A percentile compares a stretch with the other conserved stretches of the same genome.
Conservation (phyloP, 306 rosid genomes). For the Corylus heterophylla region DNA sequence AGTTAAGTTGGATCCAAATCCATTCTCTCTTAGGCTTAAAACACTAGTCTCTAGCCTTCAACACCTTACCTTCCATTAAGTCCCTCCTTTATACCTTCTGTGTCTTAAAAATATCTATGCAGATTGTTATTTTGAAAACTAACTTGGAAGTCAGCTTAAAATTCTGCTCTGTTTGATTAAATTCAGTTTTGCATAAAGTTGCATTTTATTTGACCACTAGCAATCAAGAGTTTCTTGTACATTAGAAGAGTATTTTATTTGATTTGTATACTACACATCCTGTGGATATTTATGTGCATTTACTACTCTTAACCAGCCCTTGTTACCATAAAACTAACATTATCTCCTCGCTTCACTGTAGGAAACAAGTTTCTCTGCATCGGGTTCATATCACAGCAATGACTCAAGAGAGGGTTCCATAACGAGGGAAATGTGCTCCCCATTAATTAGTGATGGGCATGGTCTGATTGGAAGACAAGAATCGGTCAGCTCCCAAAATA, state of each 20-base stretch:
- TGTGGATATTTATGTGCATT: background rate
- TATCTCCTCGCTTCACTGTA: constrained; percentile 17
- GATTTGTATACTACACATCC: background rate
- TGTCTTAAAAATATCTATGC: background rate
- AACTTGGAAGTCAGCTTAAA: background rate
- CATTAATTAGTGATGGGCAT: constrained; percentile 23
- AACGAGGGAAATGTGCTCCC: constrained; percentile 29
- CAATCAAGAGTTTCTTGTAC: constrained; percentile 1
- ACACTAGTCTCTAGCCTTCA: background rate
- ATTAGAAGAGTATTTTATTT: background rate
- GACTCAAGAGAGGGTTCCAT: constrained; percentile 38
- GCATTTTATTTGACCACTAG: background rate
- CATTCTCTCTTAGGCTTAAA: background rate
- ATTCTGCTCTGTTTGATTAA: background rate
- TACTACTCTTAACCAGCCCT: constrained; percentile 1
- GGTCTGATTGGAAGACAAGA: constrained; percentile 38
- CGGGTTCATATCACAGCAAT: constrained; percentile 46
- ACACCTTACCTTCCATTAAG: background rate
- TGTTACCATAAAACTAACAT: constrained; percentile 16
- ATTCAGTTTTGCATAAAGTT: background rate
- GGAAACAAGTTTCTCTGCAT: constrained; percentile 52
- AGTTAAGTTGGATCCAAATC: background rate
- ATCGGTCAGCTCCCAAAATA: constrained; percentile 37
- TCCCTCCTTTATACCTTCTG: background rate
- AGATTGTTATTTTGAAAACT: background rate